Percentiles rank a stretch among this genome's conserved stretches.
phyloP scores from a whole-genome alignment of 306 rosid genomes.

The Rubus parviflorus region DNA sequence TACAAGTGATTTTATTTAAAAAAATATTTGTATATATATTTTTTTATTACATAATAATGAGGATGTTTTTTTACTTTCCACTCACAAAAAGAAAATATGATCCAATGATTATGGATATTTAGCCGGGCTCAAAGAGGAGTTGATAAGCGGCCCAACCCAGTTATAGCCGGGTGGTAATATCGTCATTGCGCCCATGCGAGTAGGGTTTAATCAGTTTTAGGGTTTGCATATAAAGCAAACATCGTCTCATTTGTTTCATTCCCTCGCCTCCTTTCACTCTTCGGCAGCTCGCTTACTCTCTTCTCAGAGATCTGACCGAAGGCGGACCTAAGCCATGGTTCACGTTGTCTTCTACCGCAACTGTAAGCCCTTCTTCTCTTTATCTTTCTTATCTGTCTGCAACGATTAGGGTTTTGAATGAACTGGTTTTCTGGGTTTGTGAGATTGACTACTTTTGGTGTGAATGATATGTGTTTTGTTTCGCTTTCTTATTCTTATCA shows the following conservation, averaged over 20 bases:
- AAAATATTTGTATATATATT: too few species aligned
- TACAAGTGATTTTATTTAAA: too few species aligned
- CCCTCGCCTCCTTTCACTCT: neutral
- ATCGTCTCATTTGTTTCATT: neutral
- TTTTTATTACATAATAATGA: too few species aligned
- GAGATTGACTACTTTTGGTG: neutral
- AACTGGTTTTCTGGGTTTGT: neutral
- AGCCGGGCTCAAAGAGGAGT: neutral
- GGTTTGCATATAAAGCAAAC: constrained; percentile 24
- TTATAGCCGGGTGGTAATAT: neutral
- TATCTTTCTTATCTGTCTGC: neutral
- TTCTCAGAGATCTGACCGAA: neutral
- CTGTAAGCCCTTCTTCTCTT: constrained; percentile 14
- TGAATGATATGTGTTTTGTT: neutral
- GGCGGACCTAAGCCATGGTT: constrained; percentile 29
- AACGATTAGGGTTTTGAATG: neutral
- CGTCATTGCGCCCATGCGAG: neutral
- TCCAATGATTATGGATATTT: too few species aligned
- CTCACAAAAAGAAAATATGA: too few species aligned
- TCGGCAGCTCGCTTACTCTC: neutral
- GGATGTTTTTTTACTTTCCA: too few species aligned
- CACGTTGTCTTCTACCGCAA: constrained; percentile 37
- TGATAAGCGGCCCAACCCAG: neutral
- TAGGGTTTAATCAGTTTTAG: constrained; percentile 20
- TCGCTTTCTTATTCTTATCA: neutral